Percentiles rank a stretch among this genome's conserved stretches.
These are phyloP conservation scores for Cryptococcus sp. DNA, from an alignment of 1,284 basidiomycete species.

Conservation along the genomic window DNA sequence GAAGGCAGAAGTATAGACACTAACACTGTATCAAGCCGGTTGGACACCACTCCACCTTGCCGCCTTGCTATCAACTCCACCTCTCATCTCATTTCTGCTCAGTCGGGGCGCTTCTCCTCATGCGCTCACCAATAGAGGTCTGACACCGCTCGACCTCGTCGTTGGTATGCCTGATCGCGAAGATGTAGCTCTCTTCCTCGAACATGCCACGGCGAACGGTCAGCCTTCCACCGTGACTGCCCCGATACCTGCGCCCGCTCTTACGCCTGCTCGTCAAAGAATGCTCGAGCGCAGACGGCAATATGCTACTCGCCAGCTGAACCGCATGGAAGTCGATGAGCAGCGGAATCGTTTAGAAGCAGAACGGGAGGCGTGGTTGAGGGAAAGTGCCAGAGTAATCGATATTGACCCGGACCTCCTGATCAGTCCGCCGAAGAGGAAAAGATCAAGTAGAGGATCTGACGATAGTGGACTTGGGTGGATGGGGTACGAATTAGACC, in stretches of 20 bases:
- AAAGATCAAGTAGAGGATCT: slow-evolving; percentile 9
- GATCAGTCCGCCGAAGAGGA: slow-evolving; percentile 13
- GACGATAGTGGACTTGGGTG: slow-evolving; percentile 27
- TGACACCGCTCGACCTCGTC: slow-evolving; percentile 82
- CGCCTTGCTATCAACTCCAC: slow-evolving; percentile 81
- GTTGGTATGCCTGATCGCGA: slow-evolving; percentile 75
- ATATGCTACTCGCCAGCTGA: slow-evolving; percentile 65
- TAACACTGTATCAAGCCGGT: slow-evolving; percentile 60
- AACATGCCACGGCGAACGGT: slow-evolving; percentile 45
- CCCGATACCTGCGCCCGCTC: slow-evolving; percentile 5
- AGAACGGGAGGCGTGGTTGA: slow-evolving; percentile 61
- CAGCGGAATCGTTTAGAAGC: slow-evolving; percentile 57
- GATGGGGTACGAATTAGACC: slow-evolving; percentile 15
- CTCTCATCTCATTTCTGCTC: slow-evolving; percentile 86
- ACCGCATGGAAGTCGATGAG: slow-evolving; percentile 59
- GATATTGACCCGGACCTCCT: slow-evolving; percentile 37
- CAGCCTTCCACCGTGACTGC: slow-evolving; percentile 17
- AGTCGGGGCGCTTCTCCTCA: slow-evolving; percentile 85
- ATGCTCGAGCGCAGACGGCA: slow-evolving; percentile 57
- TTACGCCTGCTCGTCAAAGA: slow-evolving; percentile 26
- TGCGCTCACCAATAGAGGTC: slow-evolving; percentile 68
- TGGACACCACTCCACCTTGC: slow-evolving; percentile 98
- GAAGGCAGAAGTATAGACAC: neutral
- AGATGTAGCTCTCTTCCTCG: slow-evolving; percentile 73
- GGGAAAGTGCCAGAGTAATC: slow-evolving; percentile 51